Percentiles rank a stretch among this genome's conserved stretches.
Conservation (phyloP, 371 early-diverging fungal genomes). For the Cokeromyces recurvatus region DNA sequence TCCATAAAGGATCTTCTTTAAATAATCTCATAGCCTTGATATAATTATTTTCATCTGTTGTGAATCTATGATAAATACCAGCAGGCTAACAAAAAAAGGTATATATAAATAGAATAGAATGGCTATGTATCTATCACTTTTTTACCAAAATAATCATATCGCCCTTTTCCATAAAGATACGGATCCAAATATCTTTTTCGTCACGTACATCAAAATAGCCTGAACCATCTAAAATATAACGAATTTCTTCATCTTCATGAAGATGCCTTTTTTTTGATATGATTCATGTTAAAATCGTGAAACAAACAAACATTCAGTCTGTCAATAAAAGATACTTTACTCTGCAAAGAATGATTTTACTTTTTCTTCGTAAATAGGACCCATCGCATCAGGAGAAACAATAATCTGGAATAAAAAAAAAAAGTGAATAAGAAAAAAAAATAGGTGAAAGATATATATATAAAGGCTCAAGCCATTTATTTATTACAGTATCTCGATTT, state of each 20-base stretch:
- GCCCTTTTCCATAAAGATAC: constrained; percentile 69
- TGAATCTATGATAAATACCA: constrained; percentile 96
- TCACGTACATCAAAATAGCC: constrained; percentile 90
- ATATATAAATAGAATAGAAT: not conserved
- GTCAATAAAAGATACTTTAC: constrained; percentile 47
- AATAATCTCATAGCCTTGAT: constrained; percentile 90
- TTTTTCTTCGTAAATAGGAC: constrained; percentile 82
- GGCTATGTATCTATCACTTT: not conserved
- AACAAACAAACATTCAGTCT: not conserved
- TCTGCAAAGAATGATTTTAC: constrained; percentile 91
- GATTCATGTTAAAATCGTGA: not conserved
- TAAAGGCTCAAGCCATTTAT: too few relatives aligned
- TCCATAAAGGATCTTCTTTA: constrained; percentile 94
- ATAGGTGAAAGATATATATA: too few relatives aligned
- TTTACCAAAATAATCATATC: constrained; percentile 87
- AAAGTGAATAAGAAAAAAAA: too few relatives aligned
- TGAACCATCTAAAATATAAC: constrained; percentile 83
- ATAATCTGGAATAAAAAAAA: constrained; percentile 22
- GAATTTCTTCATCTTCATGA: constrained; percentile 97
- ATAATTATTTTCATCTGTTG: constrained; percentile 79
- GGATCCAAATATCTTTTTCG: constrained; percentile 81
- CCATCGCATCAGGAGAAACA: constrained; percentile 74
- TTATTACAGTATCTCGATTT: constrained; percentile 79
- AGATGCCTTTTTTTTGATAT: constrained; percentile 57
- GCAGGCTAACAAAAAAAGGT: constrained; percentile 62